Percentiles rank a stretch among this genome's conserved stretches.
Conservation (phyloP, 2,329 filamentous ascomycete genomes). For the Bipolaris victoriae region DNA sequence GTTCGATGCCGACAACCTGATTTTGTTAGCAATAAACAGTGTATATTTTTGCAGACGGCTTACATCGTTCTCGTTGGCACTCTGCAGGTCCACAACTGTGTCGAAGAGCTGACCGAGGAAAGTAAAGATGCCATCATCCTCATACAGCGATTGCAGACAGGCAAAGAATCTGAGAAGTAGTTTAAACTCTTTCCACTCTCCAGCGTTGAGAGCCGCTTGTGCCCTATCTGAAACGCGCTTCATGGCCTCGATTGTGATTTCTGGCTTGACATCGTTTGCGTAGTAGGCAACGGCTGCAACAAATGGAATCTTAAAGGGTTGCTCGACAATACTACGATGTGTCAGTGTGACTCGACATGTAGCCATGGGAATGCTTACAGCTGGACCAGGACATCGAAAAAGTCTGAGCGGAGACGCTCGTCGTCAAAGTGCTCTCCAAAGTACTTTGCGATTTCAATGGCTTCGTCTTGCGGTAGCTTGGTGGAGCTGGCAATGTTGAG, state of each 20-base stretch:
- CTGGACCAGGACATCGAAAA: constrained; percentile 75
- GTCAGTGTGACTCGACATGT: constrained; percentile 18
- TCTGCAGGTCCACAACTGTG: constrained; percentile 90
- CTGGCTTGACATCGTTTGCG: constrained; percentile 76
- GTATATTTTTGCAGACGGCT: constrained; percentile 47
- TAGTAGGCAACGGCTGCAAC: constrained; percentile 82
- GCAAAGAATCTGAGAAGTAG: constrained; percentile 86
- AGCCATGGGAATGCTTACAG: constrained; percentile 58
- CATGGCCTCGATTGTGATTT: constrained; percentile 75
- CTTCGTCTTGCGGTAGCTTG: constrained; percentile 47
- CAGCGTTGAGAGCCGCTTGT: constrained; percentile 71
- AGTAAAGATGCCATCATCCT: constrained; percentile 84
- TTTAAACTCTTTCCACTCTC: constrained; percentile 91
- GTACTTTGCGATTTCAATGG: constrained; percentile 59
- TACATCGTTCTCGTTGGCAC: constrained; percentile 89
- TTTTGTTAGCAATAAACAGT: constrained; percentile 20
- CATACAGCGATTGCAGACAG: constrained; percentile 80
- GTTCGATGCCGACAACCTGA: constrained; percentile 72
- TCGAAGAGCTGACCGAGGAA: constrained; percentile 89
- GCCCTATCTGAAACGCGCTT: constrained; percentile 64
- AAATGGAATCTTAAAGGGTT: constrained; percentile 98
- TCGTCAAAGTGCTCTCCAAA: constrained; percentile 80
- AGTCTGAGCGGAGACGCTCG: constrained; percentile 74
- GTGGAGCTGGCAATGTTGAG: constrained; percentile 49
- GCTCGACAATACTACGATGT: constrained; percentile 69